Evolutionary conservation across 495 filamentous ascomycete species (phyloP), one percentile per base, ranked within the genome.

Genomic region (Neurospora discreta): DNA sequence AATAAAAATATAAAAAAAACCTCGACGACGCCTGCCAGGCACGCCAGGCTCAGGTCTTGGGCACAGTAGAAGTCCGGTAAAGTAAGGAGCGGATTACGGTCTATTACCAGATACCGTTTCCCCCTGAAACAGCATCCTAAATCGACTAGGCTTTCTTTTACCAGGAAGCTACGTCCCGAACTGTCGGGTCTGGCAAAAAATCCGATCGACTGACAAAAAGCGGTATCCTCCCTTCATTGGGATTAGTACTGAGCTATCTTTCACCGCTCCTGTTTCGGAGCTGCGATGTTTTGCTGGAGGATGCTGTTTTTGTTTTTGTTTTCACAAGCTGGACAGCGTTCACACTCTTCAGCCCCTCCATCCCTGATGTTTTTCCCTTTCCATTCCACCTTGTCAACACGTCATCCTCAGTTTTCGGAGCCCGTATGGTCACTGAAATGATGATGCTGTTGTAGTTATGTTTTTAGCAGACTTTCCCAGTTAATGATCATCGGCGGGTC

Each of bases 171-270:
- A 60, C 71, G 73, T 78, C 69, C 81, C 81, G 74, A 52, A 71
- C 78, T 77, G 78, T 81, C 80, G 80, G 81, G 80, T 77, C 73
- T 69, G 20, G 30, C 39, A 68, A 9, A 9, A 38, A 7, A 38
- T 38, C 36, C 36, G 8, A 36, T 36, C 0, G 33, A 36, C 33
- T 36, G 33, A 36, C 3, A 36, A 36, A 3, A 36, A 36, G 33
- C 33, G 33, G 33, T 38, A 52, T 26, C 20, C 10, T 10, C 44
- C 68, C 11, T 39, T 39, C 38, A 39, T 44, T 69, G 40, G 6
- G 6, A 9, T 30, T 18, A 13, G 23, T 23, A 26, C 20, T 23
- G 23, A 15, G 20, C 23, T 30, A 60, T 60, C 52, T 70, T 58
- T 69, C 26, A n/a, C 39, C 43, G 39, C 36, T 69, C 41, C 30